phyloP scores from a whole-genome alignment of 345 rosid genomes.

The Hibiscus mutabilis region DNA sequence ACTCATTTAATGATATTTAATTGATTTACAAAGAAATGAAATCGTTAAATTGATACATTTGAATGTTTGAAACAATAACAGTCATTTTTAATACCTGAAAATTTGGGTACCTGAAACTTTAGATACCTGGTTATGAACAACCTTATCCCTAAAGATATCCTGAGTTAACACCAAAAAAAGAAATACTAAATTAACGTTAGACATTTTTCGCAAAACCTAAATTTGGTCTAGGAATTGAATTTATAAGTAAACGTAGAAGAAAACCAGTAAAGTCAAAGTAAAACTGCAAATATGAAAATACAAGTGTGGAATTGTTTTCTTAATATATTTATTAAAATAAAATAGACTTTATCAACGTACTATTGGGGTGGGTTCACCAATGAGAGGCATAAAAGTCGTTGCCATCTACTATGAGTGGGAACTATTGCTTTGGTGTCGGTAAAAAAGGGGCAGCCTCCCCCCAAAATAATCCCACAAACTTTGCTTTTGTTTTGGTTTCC shows the following conservation, averaged over 20 bases:
- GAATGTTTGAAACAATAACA: too few species aligned
- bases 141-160: too few species aligned
- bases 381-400: neutral
- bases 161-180: too few species aligned
- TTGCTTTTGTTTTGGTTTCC: neutral
- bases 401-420: constrained; percentile 10
- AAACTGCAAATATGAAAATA: neutral
- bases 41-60: too few species aligned
- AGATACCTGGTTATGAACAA: too few species aligned
- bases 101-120: too few species aligned
- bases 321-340: too few species aligned
- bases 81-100: too few species aligned
- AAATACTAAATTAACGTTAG: neutral
- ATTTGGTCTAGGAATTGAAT: neutral
- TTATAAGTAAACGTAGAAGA: neutral
- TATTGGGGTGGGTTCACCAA: neutral
- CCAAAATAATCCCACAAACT: constrained; percentile 8
- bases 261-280: neutral
- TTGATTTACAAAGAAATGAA: too few species aligned
- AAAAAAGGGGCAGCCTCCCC: constrained; percentile 1
- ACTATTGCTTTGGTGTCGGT: constrained; percentile 2
- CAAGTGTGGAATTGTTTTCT: too few species aligned
- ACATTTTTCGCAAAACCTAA: neutral
- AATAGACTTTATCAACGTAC: too few species aligned
- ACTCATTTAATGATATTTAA: too few species aligned